phyloP scores from a whole-genome alignment of 2,329 filamentous ascomycete genomes.

The Alternaria sp. region DNA sequence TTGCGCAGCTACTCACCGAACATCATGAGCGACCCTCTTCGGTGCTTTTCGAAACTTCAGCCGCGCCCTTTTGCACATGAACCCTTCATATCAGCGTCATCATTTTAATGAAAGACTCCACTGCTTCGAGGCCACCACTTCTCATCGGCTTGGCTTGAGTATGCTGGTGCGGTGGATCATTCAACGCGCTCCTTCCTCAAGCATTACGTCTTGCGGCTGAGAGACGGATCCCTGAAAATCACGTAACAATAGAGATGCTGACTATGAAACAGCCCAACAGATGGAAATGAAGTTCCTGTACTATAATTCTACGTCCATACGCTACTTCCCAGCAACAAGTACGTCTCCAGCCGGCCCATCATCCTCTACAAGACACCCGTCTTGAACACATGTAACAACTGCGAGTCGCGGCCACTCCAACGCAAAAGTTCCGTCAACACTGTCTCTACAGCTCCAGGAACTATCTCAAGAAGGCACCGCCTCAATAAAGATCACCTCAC shows the following conservation, averaged over 20 bases:
- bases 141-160: conserved; percentile 31
- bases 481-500: not conserved
- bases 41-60: not conserved
- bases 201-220: conserved; percentile 19
- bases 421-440: not conserved
- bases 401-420: not conserved
- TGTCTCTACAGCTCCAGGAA: not conserved
- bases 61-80: not conserved
- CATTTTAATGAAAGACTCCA: not conserved
- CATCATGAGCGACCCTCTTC: not conserved
- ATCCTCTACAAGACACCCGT: not conserved
- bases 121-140: conserved; percentile 23
- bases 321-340: not conserved
- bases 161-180: conserved; percentile 11
- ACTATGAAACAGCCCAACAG: no score
- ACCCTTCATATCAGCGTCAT: not conserved
- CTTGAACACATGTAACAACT: not conserved
- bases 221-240: conserved; percentile 11
- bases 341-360: not conserved
- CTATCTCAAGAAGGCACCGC: not conserved
- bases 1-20: not conserved
- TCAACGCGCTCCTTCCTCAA: conserved; percentile 26
- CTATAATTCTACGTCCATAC: not conserved
- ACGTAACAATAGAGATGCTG: conserved; percentile 22
- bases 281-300: no score